Evolutionary conservation across 257 asterid genomes (phyloP).

Genomic region (Pogostemon cablin): DNA sequence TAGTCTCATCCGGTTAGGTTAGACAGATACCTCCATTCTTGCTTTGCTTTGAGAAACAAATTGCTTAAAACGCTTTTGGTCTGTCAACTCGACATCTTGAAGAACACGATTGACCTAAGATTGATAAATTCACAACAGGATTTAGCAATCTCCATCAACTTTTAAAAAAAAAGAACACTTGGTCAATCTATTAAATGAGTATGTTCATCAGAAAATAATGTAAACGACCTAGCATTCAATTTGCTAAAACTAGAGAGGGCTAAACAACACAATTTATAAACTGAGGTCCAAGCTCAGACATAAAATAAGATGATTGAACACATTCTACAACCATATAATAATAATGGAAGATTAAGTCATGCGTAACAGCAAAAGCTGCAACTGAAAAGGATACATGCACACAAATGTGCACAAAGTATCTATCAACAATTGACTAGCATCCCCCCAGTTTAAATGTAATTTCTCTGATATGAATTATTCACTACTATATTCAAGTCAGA

Average conservation of each 20-base stretch:
- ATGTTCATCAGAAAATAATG: slow-evolving; percentile 7
- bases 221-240: not conserved
- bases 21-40: slow-evolving; percentile 82
- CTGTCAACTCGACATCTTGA: slow-evolving; percentile 93
- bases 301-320: not conserved
- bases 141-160: slow-evolving; percentile 31
- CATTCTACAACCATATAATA: not conserved
- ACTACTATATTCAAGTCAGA: too few species aligned
- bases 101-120: slow-evolving; percentile 76
- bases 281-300: not conserved
- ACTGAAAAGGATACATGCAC: not conserved
- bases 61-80: slow-evolving; percentile 96
- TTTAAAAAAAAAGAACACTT: not conserved
- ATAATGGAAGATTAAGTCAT: not conserved
- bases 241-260: not conserved
- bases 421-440: not conserved
- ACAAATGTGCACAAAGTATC: slow-evolving; percentile 9
- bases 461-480: too few species aligned
- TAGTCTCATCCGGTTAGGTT: slow-evolving; percentile 24
- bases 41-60: slow-evolving; percentile 98
- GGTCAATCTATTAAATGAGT: not conserved
- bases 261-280: not conserved
- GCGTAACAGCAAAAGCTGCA: not conserved
- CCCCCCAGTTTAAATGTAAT: not conserved
- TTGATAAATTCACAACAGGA: slow-evolving; percentile 29